Conservation (phyloP, 1,284 basidiomycete species). For the Abortiporus biennis region DNA sequence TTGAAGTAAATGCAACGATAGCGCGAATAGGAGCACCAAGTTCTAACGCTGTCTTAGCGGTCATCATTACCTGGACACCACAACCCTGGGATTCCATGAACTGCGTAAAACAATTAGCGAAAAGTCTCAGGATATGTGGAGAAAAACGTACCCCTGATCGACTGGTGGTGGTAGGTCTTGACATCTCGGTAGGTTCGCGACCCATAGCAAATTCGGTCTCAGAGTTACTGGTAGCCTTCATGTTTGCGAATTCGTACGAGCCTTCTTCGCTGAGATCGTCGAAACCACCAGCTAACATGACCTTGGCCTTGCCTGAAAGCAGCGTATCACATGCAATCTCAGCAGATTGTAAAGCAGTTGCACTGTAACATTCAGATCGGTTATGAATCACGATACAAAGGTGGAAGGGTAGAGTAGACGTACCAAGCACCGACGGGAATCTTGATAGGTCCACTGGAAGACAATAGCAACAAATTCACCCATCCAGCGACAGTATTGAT, state of each 20-base stretch:
- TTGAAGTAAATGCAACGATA: constrained; percentile 93
- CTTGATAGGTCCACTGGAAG: constrained; percentile 95
- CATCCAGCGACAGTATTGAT: constrained; percentile 98
- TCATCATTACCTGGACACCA: constrained; percentile 97
- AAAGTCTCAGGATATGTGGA: constrained; percentile 7
- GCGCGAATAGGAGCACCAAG: constrained; percentile 93
- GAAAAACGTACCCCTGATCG: constrained; percentile 71
- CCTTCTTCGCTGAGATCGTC: constrained; percentile 98
- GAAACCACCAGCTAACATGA: constrained; percentile 98
- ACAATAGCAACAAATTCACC: constrained; percentile 92
- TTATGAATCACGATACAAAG: neutral
- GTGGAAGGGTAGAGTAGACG: no score
- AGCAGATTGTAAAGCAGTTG: constrained; percentile 94
- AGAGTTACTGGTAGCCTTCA: constrained; percentile 98
- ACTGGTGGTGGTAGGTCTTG: constrained; percentile 93
- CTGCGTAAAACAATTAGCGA: constrained; percentile 30
- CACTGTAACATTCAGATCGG: constrained; percentile 37
- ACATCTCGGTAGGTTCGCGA: constrained; percentile 98
- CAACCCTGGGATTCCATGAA: constrained; percentile 98
- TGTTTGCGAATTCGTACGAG: constrained; percentile 96
- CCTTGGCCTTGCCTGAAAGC: constrained; percentile 92
- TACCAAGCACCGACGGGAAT: constrained; percentile 98
- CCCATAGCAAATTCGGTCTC: constrained; percentile 98
- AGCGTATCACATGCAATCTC: constrained; percentile 98
- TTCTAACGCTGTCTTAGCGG: constrained; percentile 90